Evolutionary conservation across 2,329 filamentous ascomycete genomes (phyloP), one percentile per base, ranked within the genome.

Genomic region (Aureobasidium sp.): DNA sequence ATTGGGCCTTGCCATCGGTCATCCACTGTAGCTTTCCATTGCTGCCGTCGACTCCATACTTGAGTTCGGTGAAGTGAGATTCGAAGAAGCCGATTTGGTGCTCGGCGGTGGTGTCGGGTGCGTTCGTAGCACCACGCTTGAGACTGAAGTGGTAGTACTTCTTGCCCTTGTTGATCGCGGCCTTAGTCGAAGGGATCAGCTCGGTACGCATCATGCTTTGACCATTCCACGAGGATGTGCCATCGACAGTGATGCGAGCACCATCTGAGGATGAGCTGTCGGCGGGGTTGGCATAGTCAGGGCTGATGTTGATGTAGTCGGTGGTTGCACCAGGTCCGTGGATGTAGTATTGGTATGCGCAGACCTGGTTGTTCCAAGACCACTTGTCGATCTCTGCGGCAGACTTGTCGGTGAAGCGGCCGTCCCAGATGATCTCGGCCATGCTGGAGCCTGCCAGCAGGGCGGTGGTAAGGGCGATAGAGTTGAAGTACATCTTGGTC

Each of bases 291-390:
- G 87, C 87, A 79, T 79, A 86, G 63, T 75, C 73, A 0, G 83
- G 73, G 2, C 80, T 82, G 1, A 89, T 77, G 67, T 84, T 84
- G 66, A 89, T 79, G 73, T 89, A 89, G 68, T 82, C 75, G 25
- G 78, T 78, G 9, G 84, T 79, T 0, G 75, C 57, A 9, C 78
- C 81, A 5, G 77, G 75, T 39, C 87, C 88, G 76, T 90, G 87
- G 71, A 89, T 89, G 76, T 90, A 90, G 78, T 87, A 90, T 73
- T 90, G 87, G 75, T 88, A 90, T 0, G 84, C 81, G 0, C 85
- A 85, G 68, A 87, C 83, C 73, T 87, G 82, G 72, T 84, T 87
- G 20, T 41, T 22, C 60, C 60, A 62, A 9, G 65, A 68, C 68
- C 76, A 87, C 44, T 80, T 79, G 68, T 79, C 76, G 34, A 87